Evolutionary conservation across 2,329 filamentous ascomycete species (phyloP).

Genomic region (Colletotrichum sp.): DNA sequence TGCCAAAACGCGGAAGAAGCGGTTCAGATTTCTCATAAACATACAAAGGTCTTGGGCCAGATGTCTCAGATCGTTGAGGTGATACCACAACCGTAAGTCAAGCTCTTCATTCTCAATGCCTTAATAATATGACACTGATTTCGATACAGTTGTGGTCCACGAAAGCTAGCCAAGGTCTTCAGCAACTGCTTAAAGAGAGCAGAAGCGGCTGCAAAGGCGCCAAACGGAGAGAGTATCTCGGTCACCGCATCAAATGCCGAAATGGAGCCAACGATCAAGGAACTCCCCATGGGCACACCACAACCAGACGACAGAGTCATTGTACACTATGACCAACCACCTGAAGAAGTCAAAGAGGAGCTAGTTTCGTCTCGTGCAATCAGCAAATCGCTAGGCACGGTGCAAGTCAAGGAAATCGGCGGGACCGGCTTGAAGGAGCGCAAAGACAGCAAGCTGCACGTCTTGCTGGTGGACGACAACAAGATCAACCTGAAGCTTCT

Average conservation of each 20-base stretch:
- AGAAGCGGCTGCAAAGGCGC: neutral
- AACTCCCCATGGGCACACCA: neutral
- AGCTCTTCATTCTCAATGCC: neutral
- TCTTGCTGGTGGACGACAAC: slow-evolving; percentile 48
- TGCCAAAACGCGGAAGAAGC: slow-evolving; percentile 34
- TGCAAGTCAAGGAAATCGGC: neutral
- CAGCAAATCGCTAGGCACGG: neutral
- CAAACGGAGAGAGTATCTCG: neutral
- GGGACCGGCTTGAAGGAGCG: neutral
- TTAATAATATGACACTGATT: neutral
- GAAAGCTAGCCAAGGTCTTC: slow-evolving; percentile 33
- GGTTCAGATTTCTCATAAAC: slow-evolving; percentile 25
- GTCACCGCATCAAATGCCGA: neutral
- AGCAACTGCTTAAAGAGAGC: slow-evolving; percentile 24
- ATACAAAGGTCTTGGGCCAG: slow-evolving; percentile 23
- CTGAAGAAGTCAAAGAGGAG: neutral
- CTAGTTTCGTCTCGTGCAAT: neutral
- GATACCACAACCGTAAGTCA: slow-evolving; percentile 31
- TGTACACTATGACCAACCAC: neutral
- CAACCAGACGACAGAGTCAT: neutral
- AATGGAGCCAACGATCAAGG: neutral
- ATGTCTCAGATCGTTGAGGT: slow-evolving; percentile 32
- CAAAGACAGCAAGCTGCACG: slow-evolving; percentile 10
- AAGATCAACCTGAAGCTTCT: slow-evolving; percentile 46
- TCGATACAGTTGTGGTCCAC: slow-evolving; percentile 24